phyloP scores from a whole-genome alignment of 2,329 filamentous ascomycete genomes.

The Rutstroemia sp. region DNA sequence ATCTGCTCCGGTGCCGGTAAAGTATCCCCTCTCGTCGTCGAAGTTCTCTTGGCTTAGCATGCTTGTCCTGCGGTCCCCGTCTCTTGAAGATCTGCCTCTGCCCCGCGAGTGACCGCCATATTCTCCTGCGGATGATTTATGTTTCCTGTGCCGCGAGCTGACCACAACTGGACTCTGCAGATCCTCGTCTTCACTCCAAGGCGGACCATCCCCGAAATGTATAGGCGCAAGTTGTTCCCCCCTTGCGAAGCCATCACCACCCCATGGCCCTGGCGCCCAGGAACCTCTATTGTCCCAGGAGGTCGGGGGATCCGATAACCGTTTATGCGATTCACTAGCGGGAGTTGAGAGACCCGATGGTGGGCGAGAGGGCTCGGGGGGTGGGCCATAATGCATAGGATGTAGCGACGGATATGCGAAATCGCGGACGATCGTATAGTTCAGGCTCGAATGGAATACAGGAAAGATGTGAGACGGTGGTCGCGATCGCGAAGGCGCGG shows the following conservation, averaged over 20 bases:
- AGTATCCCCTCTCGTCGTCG: slow-evolving; percentile 58
- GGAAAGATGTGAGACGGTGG: slow-evolving; percentile 78
- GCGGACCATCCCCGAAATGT: slow-evolving; percentile 79
- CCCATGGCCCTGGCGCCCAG: slow-evolving; percentile 42
- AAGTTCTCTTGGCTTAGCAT: slow-evolving; percentile 43
- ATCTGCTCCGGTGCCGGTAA: slow-evolving; percentile 59
- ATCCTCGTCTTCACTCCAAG: slow-evolving; percentile 94
- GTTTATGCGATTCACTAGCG: slow-evolving; percentile 63
- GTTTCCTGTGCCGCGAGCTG: slow-evolving; percentile 76
- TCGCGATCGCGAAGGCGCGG: slow-evolving; percentile 61
- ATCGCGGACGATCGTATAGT: slow-evolving; percentile 88
- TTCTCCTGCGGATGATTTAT: slow-evolving; percentile 60
- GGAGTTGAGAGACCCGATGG: slow-evolving; percentile 79
- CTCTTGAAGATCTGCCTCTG: slow-evolving; percentile 40
- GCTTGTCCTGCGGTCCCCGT: slow-evolving; percentile 33
- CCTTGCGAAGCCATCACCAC: slow-evolving; percentile 42
- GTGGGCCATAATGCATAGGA: slow-evolving; percentile 90
- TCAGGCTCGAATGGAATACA: slow-evolving; percentile 73
- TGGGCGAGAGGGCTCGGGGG: slow-evolving; percentile 62
- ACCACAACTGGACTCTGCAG: slow-evolving; percentile 83
- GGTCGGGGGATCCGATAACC: slow-evolving; percentile 75
- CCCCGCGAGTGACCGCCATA: slow-evolving; percentile 33
- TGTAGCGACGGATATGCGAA: slow-evolving; percentile 83
- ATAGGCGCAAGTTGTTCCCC: slow-evolving; percentile 72
- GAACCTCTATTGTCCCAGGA: slow-evolving; percentile 64